Conservation (phyloP, 139 green algal species). For the Tetraselmis striata region DNA sequence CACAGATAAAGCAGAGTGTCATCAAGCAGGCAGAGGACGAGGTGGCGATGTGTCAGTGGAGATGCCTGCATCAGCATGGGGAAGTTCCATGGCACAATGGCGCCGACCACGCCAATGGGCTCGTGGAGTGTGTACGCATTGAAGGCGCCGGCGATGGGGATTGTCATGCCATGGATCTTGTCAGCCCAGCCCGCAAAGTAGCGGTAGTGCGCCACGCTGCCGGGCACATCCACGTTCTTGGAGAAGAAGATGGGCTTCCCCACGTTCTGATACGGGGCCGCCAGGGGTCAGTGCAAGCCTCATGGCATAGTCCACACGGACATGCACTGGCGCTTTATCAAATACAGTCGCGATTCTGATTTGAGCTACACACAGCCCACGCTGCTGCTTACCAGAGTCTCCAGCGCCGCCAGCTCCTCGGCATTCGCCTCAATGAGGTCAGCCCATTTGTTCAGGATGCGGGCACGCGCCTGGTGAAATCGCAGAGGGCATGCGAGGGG, state of each 20-base stretch:
- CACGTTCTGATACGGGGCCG: too few species aligned
- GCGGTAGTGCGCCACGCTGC: constrained; percentile 47
- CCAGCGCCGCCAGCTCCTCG: constrained; percentile 49
- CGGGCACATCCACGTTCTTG: constrained; percentile 34
- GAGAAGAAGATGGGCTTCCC: constrained; percentile 24
- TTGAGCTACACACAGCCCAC: too few species aligned
- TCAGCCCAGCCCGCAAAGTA: constrained; percentile 51
- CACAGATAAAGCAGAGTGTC: too few species aligned
- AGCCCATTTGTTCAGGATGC: constrained; percentile 35
- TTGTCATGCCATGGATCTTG: constrained; percentile 23
- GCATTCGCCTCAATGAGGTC: background rate
- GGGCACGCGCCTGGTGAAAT: constrained; percentile 32
- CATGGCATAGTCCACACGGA: too few species aligned
- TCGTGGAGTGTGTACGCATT: constrained; percentile 34
- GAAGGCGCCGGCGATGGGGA: constrained; percentile 16
- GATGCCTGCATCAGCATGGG: constrained; percentile 39
- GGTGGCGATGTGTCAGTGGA: too few species aligned
- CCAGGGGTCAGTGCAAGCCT: too few species aligned
- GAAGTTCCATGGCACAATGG: constrained; percentile 59
- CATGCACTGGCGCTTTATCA: too few species aligned
- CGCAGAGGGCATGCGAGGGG: background rate
- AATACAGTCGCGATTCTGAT: too few species aligned
- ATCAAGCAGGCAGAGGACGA: too few species aligned
- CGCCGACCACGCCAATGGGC: constrained; percentile 38
- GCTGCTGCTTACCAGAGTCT: constrained; percentile 35